phyloP scores from a whole-genome alignment of 169 alveolate species.

The Babesia divergens region DNA sequence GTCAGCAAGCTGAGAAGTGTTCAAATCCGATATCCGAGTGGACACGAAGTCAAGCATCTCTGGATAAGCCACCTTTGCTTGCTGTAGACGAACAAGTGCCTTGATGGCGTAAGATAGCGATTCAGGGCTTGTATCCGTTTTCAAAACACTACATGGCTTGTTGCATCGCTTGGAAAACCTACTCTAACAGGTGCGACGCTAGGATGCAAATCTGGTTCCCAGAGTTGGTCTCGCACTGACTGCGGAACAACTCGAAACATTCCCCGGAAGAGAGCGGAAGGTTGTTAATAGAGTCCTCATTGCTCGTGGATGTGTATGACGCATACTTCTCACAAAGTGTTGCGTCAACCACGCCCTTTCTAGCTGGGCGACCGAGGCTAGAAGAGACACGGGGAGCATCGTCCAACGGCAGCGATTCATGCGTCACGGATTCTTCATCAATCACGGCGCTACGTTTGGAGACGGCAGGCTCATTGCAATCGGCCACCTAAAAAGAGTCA shows the following conservation, averaged over 20 bases:
- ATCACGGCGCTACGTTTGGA: not conserved
- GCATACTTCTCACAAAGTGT: slow-evolving; percentile 31
- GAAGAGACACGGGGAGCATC: slow-evolving; percentile 4
- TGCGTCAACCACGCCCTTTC: slow-evolving; percentile 35
- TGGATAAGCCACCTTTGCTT: slow-evolving; percentile 24
- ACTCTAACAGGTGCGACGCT: slow-evolving; percentile 30
- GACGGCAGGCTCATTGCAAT: not conserved
- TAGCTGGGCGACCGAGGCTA: not conserved
- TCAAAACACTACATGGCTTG: not conserved
- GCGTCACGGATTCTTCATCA: not conserved
- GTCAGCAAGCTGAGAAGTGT: slow-evolving; percentile 35
- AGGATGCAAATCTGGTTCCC: slow-evolving; percentile 1
- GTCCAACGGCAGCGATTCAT: slow-evolving; percentile 3
- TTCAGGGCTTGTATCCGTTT: not conserved
- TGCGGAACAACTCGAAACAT: slow-evolving; percentile 15
- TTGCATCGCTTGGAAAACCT: not conserved
- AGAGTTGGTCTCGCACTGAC: slow-evolving; percentile 34
- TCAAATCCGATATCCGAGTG: slow-evolving; percentile 2
- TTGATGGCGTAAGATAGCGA: slow-evolving; percentile 17
- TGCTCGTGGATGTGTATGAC: not conserved
- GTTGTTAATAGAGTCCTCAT: not conserved
- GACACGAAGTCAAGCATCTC: slow-evolving; percentile 52
- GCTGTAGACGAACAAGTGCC: slow-evolving; percentile 33
- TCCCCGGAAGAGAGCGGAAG: not conserved
- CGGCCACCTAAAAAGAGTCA: not conserved